Conservation (phyloP, 257 asterid genomes). For the Mentha longifolia region DNA sequence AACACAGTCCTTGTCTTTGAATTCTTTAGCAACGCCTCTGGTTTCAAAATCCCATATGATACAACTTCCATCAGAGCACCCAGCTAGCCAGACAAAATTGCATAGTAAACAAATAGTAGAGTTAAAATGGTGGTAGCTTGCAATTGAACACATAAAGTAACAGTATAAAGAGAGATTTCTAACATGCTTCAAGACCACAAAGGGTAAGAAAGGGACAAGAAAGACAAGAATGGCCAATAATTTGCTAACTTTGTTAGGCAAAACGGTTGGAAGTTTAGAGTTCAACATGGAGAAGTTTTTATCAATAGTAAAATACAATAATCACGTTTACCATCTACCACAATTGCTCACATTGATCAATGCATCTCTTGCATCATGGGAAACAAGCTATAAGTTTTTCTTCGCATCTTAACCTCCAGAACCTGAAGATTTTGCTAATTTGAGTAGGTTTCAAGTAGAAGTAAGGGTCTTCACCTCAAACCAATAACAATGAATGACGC, state of each 20-base stretch:
- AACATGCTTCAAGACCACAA: constrained; percentile 9
- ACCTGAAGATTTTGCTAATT: constrained; percentile 1
- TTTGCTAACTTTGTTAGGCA: background rate
- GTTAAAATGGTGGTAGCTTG: constrained; percentile 13
- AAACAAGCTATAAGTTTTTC: background rate
- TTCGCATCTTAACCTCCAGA: constrained; percentile 14
- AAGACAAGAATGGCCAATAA: constrained; percentile 15
- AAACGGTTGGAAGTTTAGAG: background rate
- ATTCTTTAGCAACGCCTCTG: constrained; percentile 75
- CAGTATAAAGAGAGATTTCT: constrained; percentile 7
- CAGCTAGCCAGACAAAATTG: constrained; percentile 56
- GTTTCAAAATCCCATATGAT: constrained; percentile 94
- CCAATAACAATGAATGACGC: background rate
- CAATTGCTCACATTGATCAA: constrained; percentile 14
- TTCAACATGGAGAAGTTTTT: constrained; percentile 1
- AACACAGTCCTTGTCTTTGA: constrained; percentile 67
- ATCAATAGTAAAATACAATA: background rate
- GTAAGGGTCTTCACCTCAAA: constrained; percentile 3
- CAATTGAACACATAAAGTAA: constrained; percentile 18
- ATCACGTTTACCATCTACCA: background rate
- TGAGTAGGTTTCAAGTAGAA: background rate
- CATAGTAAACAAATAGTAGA: constrained; percentile 14
- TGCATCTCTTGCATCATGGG: constrained; percentile 11
- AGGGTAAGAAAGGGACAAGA: constrained; percentile 8
- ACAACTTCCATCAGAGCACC: constrained; percentile 92